Base-by-base conservation (phyloP, 192 early-diverging fungal species). In the Mortierella hygrophila region DNA sequence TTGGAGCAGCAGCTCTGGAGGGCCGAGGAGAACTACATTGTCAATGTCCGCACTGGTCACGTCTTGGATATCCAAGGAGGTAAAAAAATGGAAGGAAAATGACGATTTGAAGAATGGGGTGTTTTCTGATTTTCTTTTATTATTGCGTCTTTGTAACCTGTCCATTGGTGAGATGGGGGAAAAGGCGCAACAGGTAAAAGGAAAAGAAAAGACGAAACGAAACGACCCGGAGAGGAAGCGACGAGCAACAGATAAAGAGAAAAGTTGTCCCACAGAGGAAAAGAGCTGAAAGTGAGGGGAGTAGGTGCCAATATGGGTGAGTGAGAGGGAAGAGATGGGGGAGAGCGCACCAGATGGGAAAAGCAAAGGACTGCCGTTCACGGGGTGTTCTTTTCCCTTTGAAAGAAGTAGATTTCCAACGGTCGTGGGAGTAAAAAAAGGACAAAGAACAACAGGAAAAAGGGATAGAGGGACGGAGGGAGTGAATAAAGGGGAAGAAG, bases 1-100 rank as follows among this genome's bases (percentile, higher is more conserved):
- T 68, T 77, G 79, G 84, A 86, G 65, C 79, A 81, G 72, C 87
- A 88, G 87, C 87, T 83, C 52, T 88, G 87, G 87, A 78, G 77
- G 32, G 49, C 47, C 16, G 87, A 88, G 63, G 87, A 82, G 42
- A 76, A 78, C 40, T 88, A 88, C 63, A 77, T 88, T 32, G 75
- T 88, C 72, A 88, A 88, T 74, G 75, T 77, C 57, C 76, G 82
- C n/a, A 88, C 81, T 68, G 81, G 81, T 38, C 75, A 83, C 26
- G 81, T 82, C 78, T 74, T 88, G 74, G 87, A 88, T 76, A 77
- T 82, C 63, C 78, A 82, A 71, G 87, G 78, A 74, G 81, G 81
- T 65, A 83, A 74, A 72, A 29, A 32, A 32, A 32, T 0, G 23
- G n/a, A 60, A n/a, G 26, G 10, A 23, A 23, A 37, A 75, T 75